Conservation (phyloP, 805 yeast species). For the Barnettozyma botsteinii region DNA sequence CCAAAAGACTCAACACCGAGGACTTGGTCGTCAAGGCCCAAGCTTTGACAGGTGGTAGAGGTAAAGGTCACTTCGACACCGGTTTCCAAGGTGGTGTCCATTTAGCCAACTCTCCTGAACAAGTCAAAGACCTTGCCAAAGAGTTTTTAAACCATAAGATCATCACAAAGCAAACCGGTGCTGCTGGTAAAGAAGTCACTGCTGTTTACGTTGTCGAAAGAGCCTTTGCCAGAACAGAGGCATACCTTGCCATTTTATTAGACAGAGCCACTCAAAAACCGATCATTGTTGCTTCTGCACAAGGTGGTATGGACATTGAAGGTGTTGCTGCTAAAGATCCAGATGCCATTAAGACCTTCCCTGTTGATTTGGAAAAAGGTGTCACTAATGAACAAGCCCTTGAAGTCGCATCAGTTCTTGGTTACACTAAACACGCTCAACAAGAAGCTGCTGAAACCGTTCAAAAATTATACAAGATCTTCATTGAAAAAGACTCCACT, state of each 20-base stretch:
- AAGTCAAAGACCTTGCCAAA: slow-evolving; percentile 78
- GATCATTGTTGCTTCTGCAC: slow-evolving; percentile 89
- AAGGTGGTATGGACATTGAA: slow-evolving; percentile 99
- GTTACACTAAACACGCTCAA: slow-evolving; percentile 71
- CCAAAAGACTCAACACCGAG: slow-evolving; percentile 66
- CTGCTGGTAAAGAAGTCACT: slow-evolving; percentile 93
- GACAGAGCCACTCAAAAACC: slow-evolving; percentile 91
- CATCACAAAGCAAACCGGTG: slow-evolving; percentile 97
- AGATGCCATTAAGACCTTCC: slow-evolving; percentile 82
- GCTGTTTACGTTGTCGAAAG: slow-evolving; percentile 96
- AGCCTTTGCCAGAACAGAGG: slow-evolving; percentile 89
- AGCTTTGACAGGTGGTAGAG: slow-evolving; percentile 99
- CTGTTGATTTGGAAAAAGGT: slow-evolving; percentile 71
- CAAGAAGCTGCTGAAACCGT: slow-evolving; percentile 86
- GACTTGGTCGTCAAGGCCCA: slow-evolving; percentile 96
- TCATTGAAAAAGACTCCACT: slow-evolving; percentile 89
- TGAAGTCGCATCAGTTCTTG: slow-evolving; percentile 73
- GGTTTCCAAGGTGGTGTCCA: slow-evolving; percentile 97
- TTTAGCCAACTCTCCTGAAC: slow-evolving; percentile 76
- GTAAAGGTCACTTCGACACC: slow-evolving; percentile 95
- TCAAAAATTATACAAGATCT: slow-evolving; percentile 82
- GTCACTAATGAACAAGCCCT: slow-evolving; percentile 72
- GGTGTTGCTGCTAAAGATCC: slow-evolving; percentile 94
- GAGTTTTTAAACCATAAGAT: slow-evolving; percentile 90
- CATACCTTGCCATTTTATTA: slow-evolving; percentile 89